Conservation (phyloP, 176 grass and related monocot species). For the Zoysia pacifica region DNA sequence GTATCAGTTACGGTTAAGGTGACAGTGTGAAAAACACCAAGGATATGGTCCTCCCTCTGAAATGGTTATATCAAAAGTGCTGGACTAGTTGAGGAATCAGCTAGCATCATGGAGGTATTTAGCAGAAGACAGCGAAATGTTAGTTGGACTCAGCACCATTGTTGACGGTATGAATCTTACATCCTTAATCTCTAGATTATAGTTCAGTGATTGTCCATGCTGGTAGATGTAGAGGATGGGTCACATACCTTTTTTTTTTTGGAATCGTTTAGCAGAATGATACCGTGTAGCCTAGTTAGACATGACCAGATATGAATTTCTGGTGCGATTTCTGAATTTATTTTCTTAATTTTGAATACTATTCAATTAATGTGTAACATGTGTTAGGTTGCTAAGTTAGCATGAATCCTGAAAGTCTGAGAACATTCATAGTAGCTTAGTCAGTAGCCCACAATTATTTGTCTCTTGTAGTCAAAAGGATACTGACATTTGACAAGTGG, state of each 20-base stretch:
- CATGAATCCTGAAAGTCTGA: not conserved
- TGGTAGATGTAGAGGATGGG: not conserved
- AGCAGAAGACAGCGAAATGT: not conserved
- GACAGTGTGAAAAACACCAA: not conserved
- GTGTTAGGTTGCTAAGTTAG: not conserved
- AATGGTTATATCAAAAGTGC: not conserved
- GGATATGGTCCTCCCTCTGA: not conserved
- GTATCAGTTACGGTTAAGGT: not conserved
- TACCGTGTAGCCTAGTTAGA: slow-evolving; percentile 8
- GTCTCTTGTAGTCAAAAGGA: not conserved
- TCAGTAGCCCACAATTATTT: not conserved
- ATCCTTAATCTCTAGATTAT: not conserved
- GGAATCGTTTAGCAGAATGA: not conserved
- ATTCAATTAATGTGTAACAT: not conserved
- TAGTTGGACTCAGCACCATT: not conserved
- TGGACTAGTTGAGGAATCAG: not conserved
- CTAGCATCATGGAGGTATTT: not conserved
- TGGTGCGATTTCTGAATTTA: not conserved
- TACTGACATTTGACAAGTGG: not conserved
- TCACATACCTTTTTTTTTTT: not conserved
- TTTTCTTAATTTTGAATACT: slow-evolving; percentile 22
- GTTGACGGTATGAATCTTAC: not conserved
- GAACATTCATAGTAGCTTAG: not conserved
- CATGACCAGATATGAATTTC: slow-evolving; percentile 1
- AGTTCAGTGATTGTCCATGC: not conserved